A percentile compares a stretch with the other conserved stretches of the same genome.
Conservation (phyloP, 345 rosid genomes). For the Geranium brycei region DNA sequence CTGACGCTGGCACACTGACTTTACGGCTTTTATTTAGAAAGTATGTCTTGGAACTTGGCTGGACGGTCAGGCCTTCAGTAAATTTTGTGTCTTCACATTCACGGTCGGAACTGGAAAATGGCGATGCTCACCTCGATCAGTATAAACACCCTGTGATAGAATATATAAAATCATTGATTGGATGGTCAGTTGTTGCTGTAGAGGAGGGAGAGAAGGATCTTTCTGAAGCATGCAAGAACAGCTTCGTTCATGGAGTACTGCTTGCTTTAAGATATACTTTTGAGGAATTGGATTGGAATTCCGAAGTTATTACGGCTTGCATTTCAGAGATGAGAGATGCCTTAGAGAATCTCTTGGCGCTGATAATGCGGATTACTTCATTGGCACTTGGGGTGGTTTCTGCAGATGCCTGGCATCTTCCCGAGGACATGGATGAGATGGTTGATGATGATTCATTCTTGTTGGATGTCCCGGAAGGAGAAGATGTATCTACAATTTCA, state of each 20-base stretch:
- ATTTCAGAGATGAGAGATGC: conserved; percentile 55
- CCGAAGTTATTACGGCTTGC: conserved; percentile 43
- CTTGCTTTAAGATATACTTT: conserved; percentile 82
- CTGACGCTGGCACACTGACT: conserved; percentile 87
- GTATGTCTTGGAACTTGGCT: conserved; percentile 77
- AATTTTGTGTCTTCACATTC: conserved; percentile 35
- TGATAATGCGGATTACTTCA: conserved; percentile 70
- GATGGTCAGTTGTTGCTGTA: conserved; percentile 65
- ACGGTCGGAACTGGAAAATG: conserved; percentile 23
- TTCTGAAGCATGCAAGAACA: conserved; percentile 67
- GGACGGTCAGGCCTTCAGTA: conserved; percentile 52
- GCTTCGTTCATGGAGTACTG: conserved; percentile 89
- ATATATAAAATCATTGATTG: conserved; percentile 55
- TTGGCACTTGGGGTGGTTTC: conserved; percentile 95
- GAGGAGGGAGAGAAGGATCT: conserved; percentile 75
- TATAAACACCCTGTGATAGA: conserved; percentile 47
- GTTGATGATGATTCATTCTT: conserved; percentile 44
- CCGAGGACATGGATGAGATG: conserved; percentile 79
- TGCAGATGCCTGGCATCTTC: conserved; percentile 83
- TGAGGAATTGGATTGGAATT: conserved; percentile 90
- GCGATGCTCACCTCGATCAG: conserved; percentile 16
- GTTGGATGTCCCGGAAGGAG: conserved; percentile 34
- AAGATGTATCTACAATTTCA: conserved; percentile 20
- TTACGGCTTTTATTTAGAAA: conserved; percentile 75
- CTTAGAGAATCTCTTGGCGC: conserved; percentile 59